Conservation (phyloP, 2,329 filamentous ascomycete genomes). For the Fusarium caatingaense region DNA sequence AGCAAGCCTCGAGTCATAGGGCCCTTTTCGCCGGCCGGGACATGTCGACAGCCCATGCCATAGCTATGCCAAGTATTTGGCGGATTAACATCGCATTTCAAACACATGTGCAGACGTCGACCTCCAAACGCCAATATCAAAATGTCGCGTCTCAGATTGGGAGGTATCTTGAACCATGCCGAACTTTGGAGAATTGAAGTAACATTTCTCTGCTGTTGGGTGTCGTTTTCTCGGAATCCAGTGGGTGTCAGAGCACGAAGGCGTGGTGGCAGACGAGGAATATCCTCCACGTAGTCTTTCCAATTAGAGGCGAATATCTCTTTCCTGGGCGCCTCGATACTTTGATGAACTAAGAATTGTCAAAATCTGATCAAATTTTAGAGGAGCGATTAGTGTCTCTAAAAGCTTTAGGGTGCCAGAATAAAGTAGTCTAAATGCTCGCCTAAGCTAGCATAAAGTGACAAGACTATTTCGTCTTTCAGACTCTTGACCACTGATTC, state of each 20-base stretch:
- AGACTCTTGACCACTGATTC: accelerated
- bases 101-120: not conserved
- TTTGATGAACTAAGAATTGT: not conserved
- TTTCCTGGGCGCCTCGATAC: not conserved
- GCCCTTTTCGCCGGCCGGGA: accelerated
- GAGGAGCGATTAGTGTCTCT: too few relatives aligned
- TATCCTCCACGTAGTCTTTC: not conserved
- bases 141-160: not conserved
- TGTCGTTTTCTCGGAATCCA: not conserved
- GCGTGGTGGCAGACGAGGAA: not conserved
- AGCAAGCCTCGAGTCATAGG: not conserved
- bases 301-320: not conserved
- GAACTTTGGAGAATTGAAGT: not conserved
- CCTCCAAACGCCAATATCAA: not conserved
- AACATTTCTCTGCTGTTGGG: not conserved
- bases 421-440: not conserved
- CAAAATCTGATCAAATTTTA: not conserved
- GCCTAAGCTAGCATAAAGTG: not conserved
- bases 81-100: not conserved
- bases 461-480: not conserved
- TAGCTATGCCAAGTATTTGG: not conserved
- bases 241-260: not conserved
- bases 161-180: constrained; percentile 1
- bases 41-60: not conserved
- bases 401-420: too few relatives aligned